Base-by-base conservation (phyloP, 768 basidiomycete genomes). In the Serendipita sp. region DNA sequence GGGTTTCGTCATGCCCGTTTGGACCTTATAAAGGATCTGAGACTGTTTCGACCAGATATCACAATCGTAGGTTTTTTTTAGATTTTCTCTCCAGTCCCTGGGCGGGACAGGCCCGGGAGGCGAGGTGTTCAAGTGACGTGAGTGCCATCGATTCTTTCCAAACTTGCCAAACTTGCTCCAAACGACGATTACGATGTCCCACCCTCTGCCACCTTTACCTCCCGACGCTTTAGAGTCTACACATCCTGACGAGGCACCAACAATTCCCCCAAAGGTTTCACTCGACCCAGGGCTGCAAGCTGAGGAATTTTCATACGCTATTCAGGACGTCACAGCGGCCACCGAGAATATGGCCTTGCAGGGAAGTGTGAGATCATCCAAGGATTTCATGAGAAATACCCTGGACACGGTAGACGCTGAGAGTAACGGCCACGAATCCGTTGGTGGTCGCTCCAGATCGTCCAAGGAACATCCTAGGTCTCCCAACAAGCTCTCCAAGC, bases 401-500 rank as follows among this genome's bases (percentile, higher is more conserved):
- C 17, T 13, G 30, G 53, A 58, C 11, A 58, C 17, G 11, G 30
- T 58, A 9, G 53, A 58, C 24, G n/a, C 53, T 9, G 53, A 58
- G 9, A 58, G 53, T 31, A 58, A 24, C n/a, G 53, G 53, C 24
- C 53, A 58, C 53, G 53, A 58, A 30, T 58, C 53, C 24, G 9
- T 58, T 28, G 53, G 53, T 13, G 53, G 53, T 5, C 53, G 53
- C 53, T 58, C 53, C 4, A 24, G 53, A n/a, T 58, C 53, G 33
- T 58, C 53, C 24, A 58, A 33, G 30, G 53, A 58, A 33, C 9
- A n/a, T 9, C 13, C 24, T n/a, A 4, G 53, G 9, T 58, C 53
- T 11, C 53, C 53, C 24, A 58, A 58, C 11, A 58, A 58, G 33
- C 53, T 58, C 24, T 28, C 53, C 22, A 58, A 34, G 30, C 24